Evolutionary conservation across 2,329 filamentous ascomycete genomes (phyloP).

Genomic region (Colletotrichum cuscutae): DNA sequence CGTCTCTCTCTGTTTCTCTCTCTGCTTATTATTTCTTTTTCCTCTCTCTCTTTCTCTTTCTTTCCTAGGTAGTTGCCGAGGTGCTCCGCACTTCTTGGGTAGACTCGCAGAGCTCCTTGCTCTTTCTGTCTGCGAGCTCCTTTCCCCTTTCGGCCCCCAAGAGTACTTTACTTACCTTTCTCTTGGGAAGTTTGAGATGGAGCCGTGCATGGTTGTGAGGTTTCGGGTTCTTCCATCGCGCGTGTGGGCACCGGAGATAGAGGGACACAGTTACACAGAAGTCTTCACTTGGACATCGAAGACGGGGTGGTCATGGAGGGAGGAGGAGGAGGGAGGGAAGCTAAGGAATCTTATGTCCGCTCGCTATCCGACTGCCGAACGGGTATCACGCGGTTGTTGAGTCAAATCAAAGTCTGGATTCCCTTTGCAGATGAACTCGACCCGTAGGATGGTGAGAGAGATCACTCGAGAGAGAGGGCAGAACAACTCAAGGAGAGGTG

Average conservation of each 20-base stretch:
- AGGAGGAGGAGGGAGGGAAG: neutral
- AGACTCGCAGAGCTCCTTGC: too few species aligned
- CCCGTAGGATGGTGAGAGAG: too few species aligned
- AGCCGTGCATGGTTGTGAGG: neutral
- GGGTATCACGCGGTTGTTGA: too few species aligned
- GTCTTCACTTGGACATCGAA: neutral
- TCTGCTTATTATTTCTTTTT: neutral
- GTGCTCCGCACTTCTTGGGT: too few species aligned
- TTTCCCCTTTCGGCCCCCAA: neutral
- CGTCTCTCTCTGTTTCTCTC: too few species aligned
- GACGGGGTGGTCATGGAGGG: neutral
- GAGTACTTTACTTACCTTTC: neutral
- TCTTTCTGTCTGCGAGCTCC: neutral
- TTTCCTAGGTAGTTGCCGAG: too few species aligned
- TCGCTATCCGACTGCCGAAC: neutral
- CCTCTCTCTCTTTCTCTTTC: neutral
- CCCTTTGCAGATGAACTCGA: too few species aligned
- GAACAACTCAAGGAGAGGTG: too few species aligned
- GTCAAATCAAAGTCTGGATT: too few species aligned
- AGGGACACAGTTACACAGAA: neutral
- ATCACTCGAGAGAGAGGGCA: too few species aligned
- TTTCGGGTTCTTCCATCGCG: neutral
- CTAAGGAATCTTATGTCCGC: neutral
- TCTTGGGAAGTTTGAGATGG: neutral
- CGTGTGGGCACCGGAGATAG: neutral